Conservation (phyloP, 139 green algal genomes). For the Pleodorina starrii region DNA sequence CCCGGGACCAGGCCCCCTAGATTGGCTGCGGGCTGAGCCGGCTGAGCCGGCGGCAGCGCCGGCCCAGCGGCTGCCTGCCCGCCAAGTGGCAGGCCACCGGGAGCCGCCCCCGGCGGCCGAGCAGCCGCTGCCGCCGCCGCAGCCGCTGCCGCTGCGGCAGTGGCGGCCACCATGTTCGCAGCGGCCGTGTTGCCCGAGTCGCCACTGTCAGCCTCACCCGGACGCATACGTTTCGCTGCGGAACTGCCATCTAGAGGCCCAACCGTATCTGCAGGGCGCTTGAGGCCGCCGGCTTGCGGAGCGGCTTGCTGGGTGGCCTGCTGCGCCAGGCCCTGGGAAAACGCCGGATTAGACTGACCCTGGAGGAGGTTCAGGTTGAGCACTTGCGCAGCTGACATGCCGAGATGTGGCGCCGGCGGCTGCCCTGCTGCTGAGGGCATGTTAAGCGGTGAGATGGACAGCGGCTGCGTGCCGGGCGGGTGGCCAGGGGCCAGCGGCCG, state of each 20-base stretch:
- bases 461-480: background rate
- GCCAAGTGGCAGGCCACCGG: background rate
- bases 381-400: background rate
- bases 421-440: background rate
- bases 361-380: conserved; percentile 7
- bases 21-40: background rate
- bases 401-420: background rate
- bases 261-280: background rate
- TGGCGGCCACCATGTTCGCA: background rate
- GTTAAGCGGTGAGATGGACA: conserved; percentile 21
- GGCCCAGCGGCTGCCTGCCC: too few species aligned
- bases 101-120: background rate
- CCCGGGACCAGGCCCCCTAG: background rate
- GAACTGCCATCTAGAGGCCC: background rate
- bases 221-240: conserved; percentile 9
- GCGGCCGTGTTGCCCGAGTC: background rate
- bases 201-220: background rate
- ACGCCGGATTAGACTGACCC: background rate
- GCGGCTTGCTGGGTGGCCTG: background rate
- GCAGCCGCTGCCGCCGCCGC: background rate
- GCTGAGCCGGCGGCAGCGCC: background rate
- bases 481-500: background rate
- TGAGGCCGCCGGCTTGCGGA: conserved; percentile 9
- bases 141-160: background rate
- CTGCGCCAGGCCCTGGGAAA: background rate